Base-by-base conservation (phyloP, 2,329 filamentous ascomycete genomes). In the Venturia aucupariae region DNA sequence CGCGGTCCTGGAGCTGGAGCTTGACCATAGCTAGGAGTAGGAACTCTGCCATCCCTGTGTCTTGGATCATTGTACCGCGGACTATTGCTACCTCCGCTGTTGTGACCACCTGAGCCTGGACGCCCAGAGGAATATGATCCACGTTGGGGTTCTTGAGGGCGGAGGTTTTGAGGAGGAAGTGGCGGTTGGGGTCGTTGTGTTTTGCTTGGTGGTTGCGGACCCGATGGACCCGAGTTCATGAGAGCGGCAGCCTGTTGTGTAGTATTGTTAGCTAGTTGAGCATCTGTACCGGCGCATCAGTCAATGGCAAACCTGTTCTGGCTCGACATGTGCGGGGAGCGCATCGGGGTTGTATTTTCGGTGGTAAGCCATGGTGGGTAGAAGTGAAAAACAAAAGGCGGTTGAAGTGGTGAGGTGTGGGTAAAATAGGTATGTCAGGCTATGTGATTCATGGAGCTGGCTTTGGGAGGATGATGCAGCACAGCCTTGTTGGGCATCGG, bases 281-380 rank as follows among this genome's bases (percentile, higher is more conserved):
- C 38, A 38, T 24, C 17, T 39, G 38, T 35, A 48, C 30, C 7
- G n/a, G 44, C 32, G 41, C 44, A 62, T 35, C 24, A 35, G 42
- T 24, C 57, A n/a, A 60, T 46, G 62, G 57, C 46, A 42, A 55
- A 88, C 86, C 77, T 85, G 81, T 69, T 91, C 88, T 54, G 89
- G 89, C 77, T 92, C 88, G 67, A 88, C 88, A 74, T 91, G 89
- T 89, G 91, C 91, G 74, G 93, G 93, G 68, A 99, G 86, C 74
- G 92, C 90, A 80, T 99, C 93, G 41, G 92, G 92, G 76, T 99
- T 96, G 80, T 92, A 94, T 64, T 88, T 85, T 75, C 86, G 87
- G 78, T 96, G 96, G 82, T 97, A 97, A 65, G 93, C 93, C 93
- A 97, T 97, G 67, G 74, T 68, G 62, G 27, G 11, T 63, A 35